phyloP scores from a whole-genome alignment of 495 filamentous ascomycete genomes.

The Hypoxylon cercidicola region DNA sequence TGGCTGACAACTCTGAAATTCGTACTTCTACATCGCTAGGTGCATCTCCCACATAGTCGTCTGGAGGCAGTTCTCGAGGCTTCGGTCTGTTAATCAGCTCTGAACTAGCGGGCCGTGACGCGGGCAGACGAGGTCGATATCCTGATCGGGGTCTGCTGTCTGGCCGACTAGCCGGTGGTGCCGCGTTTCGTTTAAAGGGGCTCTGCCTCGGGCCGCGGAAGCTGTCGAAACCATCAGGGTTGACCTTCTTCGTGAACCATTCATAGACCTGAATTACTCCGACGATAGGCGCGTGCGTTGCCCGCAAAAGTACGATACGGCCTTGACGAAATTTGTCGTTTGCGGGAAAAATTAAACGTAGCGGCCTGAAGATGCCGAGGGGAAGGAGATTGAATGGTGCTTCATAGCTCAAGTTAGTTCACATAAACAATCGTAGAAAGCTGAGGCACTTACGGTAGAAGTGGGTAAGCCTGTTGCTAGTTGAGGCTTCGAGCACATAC shows the following conservation, averaged over 20 bases:
- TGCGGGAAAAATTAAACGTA: slow-evolving; percentile 79
- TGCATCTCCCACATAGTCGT: slow-evolving; percentile 45
- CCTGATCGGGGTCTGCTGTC: slow-evolving; percentile 31
- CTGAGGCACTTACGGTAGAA: slow-evolving; percentile 69
- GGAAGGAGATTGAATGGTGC: slow-evolving; percentile 80
- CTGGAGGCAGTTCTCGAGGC: slow-evolving; percentile 12
- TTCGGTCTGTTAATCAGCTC: slow-evolving; percentile 32
- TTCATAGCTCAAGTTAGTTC: slow-evolving; percentile 33
- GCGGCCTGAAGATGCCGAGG: slow-evolving; percentile 81
- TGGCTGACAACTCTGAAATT: slow-evolving; percentile 56
- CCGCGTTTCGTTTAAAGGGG: slow-evolving; percentile 22
- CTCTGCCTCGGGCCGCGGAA: slow-evolving; percentile 49
- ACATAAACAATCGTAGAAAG: slow-evolving; percentile 25
- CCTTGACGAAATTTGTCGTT: slow-evolving; percentile 72
- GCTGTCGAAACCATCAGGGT: slow-evolving; percentile 39
- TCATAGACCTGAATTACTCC: slow-evolving; percentile 62
- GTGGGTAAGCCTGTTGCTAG: slow-evolving; percentile 80
- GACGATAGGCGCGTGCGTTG: slow-evolving; percentile 66
- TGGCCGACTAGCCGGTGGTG: slow-evolving; percentile 11
- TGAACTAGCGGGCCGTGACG: slow-evolving; percentile 31
- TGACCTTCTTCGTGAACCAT: slow-evolving; percentile 47
- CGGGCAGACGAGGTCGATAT: slow-evolving; percentile 29
- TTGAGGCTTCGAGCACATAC: slow-evolving; percentile 83
- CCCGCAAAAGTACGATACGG: slow-evolving; percentile 81
- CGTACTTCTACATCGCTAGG: slow-evolving; percentile 52